Evolutionary conservation across 768 basidiomycete species (phyloP).

Genomic region (Mycena amicta): DNA sequence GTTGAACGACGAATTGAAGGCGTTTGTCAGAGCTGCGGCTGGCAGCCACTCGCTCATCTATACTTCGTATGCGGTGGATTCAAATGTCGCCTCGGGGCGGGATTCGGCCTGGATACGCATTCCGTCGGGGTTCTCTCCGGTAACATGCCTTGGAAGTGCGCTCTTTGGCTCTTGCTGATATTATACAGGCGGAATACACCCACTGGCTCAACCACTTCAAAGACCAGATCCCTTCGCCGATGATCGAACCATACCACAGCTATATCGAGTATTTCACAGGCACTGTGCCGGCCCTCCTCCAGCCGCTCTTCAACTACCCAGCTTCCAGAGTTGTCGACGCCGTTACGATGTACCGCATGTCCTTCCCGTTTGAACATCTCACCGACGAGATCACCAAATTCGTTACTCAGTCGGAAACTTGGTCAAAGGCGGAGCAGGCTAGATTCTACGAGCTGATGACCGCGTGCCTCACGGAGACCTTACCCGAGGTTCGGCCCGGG

Average conservation of each 20-base stretch:
- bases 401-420: neutral
- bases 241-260: neutral
- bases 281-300: constrained; percentile 2
- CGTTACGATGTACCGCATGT: neutral
- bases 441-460: constrained; percentile 6
- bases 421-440: neutral
- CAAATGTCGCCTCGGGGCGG: neutral
- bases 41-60: constrained; percentile 9
- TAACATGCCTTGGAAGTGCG: neutral
- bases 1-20: constrained; percentile 6
- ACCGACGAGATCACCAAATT: constrained; percentile 10
- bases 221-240: constrained; percentile 1
- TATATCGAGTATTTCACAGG: constrained; percentile 5
- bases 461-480: constrained; percentile 20
- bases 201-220: constrained; percentile 13
- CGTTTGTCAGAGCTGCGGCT: neutral
- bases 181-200: neutral
- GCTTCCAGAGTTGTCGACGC: neutral
- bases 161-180: neutral
- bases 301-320: neutral
- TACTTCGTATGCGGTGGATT: constrained; percentile 7
- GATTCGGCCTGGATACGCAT: constrained; percentile 5
- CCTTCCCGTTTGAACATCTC: neutral
- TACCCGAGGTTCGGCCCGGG: constrained; percentile 18
- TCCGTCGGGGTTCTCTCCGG: constrained; percentile 7